A percentile compares a stretch with the other conserved stretches of the same genome.
Conservation (phyloP, 306 rosid genomes). For the Dalbergia cochinchinensis region DNA sequence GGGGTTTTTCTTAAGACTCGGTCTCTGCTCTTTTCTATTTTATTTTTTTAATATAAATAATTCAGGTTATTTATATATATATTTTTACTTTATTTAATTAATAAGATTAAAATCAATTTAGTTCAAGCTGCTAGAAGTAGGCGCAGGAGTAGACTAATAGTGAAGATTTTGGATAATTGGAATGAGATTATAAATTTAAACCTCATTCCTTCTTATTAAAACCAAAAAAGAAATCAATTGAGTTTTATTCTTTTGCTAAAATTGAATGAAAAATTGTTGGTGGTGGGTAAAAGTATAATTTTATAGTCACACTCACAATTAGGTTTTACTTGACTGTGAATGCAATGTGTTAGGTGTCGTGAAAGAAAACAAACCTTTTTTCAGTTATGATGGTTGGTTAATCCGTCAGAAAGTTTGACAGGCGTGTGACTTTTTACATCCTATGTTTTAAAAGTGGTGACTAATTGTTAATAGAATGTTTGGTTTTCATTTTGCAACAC, state of each 20-base stretch:
- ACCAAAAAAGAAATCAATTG: neutral
- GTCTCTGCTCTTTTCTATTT: neutral
- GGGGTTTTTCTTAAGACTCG: constrained; percentile 34
- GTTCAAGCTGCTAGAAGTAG: no score
- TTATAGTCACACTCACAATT: constrained; percentile 55
- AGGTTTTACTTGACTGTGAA: constrained; percentile 64
- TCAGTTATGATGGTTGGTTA: constrained; percentile 51
- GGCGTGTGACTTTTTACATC: constrained; percentile 42
- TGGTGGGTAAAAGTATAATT: constrained; percentile 40
- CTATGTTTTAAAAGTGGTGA: constrained; percentile 21
- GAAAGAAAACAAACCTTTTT: constrained; percentile 37
- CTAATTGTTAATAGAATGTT: neutral
- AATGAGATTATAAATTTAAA: no score
- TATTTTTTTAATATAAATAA: neutral
- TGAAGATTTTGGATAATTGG: no score
- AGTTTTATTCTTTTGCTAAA: neutral
- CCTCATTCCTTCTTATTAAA: no score
- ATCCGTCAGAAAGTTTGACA: constrained; percentile 59
- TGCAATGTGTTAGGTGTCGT: constrained; percentile 45
- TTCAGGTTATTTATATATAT: neutral
- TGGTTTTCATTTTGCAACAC: no score
- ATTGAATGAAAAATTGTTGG: neutral
- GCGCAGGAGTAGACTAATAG: no score
- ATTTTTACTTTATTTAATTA: no score
- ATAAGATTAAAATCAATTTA: no score